Conservation (phyloP, 164 flowering plant species). For the Magnolia officinalis region DNA sequence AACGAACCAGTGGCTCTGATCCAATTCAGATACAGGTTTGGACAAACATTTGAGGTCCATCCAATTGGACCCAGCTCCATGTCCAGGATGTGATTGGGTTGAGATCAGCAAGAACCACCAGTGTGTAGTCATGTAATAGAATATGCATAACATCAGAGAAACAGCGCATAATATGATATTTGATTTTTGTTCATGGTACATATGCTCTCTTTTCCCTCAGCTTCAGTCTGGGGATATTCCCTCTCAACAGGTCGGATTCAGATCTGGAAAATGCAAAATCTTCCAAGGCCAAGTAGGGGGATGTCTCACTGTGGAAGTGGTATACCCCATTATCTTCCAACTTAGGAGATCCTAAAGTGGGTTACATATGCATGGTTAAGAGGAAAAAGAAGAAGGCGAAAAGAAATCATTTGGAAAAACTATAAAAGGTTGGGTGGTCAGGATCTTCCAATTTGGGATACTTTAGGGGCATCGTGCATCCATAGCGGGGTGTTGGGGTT, state of each 20-base stretch:
- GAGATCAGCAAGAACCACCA: too few species aligned
- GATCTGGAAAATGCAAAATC: background rate
- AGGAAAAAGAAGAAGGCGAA: background rate
- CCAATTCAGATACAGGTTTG: too few species aligned
- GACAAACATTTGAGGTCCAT: background rate
- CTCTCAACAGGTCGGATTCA: background rate
- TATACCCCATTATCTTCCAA: background rate
- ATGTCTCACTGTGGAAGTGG: background rate
- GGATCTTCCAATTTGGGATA: too few species aligned
- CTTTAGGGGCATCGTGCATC: too few species aligned
- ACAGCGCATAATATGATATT: too few species aligned
- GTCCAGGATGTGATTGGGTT: background rate
- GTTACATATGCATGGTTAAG: too few species aligned
- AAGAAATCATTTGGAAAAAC: background rate
- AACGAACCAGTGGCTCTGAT: too few species aligned
- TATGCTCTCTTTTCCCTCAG: too few species aligned
- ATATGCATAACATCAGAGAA: too few species aligned
- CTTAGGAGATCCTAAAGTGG: background rate
- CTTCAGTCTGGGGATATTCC: background rate
- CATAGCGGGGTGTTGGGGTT: too few species aligned
- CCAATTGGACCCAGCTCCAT: background rate
- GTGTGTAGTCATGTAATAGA: too few species aligned
- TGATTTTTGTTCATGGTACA: too few species aligned
- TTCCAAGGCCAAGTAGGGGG: background rate
- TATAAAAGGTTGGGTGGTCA: background rate